These are phyloP conservation scores for Suhomyces terraborum DNA, from an alignment of 1,139 yeast genomes.

Conservation along the genomic window DNA sequence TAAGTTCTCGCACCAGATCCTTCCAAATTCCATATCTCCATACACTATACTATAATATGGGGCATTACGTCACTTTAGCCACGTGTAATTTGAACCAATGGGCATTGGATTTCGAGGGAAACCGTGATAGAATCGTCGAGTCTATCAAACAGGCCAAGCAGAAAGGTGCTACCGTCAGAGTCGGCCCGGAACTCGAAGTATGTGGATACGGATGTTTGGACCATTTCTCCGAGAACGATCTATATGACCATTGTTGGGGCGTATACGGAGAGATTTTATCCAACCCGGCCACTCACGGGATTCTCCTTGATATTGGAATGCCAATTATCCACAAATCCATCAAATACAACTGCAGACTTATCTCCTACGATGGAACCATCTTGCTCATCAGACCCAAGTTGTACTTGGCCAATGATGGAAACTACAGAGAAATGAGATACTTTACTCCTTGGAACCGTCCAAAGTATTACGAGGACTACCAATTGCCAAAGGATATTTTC, in stretches of 20 bases:
- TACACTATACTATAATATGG: constrained; percentile 42
- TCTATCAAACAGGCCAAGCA: constrained; percentile 77
- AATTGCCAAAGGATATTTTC: constrained; percentile 69
- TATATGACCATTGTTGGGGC: constrained; percentile 92
- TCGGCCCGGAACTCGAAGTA: constrained; percentile 95
- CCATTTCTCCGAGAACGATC: constrained; percentile 89
- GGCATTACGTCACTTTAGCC: constrained; percentile 58
- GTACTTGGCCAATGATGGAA: constrained; percentile 95
- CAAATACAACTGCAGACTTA: constrained; percentile 86
- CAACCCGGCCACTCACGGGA: constrained; percentile 67
- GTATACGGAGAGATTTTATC: constrained; percentile 76
- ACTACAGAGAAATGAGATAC: constrained; percentile 95
- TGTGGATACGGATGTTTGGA: constrained; percentile 96
- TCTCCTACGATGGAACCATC: constrained; percentile 77
- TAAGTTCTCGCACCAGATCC: constrained; percentile 1
- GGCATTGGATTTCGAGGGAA: constrained; percentile 98
- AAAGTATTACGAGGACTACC: constrained; percentile 67
- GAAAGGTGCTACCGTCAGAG: constrained; percentile 78
- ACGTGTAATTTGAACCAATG: constrained; percentile 89
- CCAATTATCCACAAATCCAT: constrained; percentile 87
- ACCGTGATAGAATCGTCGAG: constrained; percentile 83
- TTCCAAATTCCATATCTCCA: background rate
- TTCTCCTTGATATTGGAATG: constrained; percentile 89
- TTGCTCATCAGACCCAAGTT: constrained; percentile 88
- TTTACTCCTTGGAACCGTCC: constrained; percentile 93